Conservation (phyloP, 768 basidiomycete species). For the Daedaleopsis sinensis region DNA sequence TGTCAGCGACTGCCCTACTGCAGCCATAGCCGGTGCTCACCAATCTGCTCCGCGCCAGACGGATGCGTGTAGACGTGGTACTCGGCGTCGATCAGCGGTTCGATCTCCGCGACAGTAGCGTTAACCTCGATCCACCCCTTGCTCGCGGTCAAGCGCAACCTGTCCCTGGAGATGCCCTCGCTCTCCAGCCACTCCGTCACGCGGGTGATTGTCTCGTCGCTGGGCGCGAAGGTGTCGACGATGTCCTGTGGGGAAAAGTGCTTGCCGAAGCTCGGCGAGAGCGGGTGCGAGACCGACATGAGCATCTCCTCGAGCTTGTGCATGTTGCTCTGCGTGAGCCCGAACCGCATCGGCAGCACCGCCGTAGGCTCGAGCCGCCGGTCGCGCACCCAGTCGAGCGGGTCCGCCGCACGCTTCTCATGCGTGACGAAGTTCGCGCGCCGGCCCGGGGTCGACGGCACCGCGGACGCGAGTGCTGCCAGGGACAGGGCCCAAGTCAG, state of each 20-base stretch:
- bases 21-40: slow-evolving; percentile 23
- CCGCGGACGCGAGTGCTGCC: slow-evolving; percentile 19
- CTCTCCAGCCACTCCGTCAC: slow-evolving; percentile 46
- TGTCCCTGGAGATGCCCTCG: slow-evolving; percentile 38
- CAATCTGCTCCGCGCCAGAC: slow-evolving; percentile 53
- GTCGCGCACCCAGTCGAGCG: slow-evolving; percentile 35
- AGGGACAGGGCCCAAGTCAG: slow-evolving; percentile 13
- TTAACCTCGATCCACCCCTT: slow-evolving; percentile 50
- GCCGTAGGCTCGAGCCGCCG: slow-evolving; percentile 35
- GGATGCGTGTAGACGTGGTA: slow-evolving; percentile 64
- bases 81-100: slow-evolving; percentile 45
- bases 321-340: slow-evolving; percentile 46
- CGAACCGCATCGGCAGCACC: slow-evolving; percentile 48
- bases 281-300: slow-evolving; percentile 46
- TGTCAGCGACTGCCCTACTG: background rate
- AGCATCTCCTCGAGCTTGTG: slow-evolving; percentile 44
- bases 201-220: slow-evolving; percentile 35
- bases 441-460: slow-evolving; percentile 10
- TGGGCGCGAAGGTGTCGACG: slow-evolving; percentile 46
- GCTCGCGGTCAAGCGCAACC: slow-evolving; percentile 41
- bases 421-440: slow-evolving; percentile 35
- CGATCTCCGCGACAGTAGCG: slow-evolving; percentile 45
- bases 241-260: slow-evolving; percentile 47
- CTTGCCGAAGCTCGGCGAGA: slow-evolving; percentile 46
- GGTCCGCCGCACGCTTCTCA: slow-evolving; percentile 40